Conservation (phyloP, 352 stramenopile genomes). For the Phytophthora palmivora region DNA sequence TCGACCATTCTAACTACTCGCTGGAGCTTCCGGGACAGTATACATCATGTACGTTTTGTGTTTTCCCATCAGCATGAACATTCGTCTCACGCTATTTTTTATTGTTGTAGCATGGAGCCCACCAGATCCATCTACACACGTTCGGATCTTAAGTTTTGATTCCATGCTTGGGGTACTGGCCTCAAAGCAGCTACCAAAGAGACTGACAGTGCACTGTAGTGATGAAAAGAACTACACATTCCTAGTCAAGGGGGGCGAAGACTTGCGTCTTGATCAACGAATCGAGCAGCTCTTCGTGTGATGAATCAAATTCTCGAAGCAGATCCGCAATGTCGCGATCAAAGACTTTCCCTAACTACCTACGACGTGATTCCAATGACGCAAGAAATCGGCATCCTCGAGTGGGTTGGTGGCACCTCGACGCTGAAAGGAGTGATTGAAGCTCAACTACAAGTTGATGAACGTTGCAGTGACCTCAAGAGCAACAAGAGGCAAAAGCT, state of each 20-base stretch:
- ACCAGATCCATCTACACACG: conserved; percentile 67
- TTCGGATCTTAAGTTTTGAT: conserved; percentile 78
- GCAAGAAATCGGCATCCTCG: conserved; percentile 82
- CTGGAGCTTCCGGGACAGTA: conserved; percentile 89
- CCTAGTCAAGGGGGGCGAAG: conserved; percentile 92
- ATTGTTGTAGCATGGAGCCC: conserved; percentile 69
- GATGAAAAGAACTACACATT: conserved; percentile 88
- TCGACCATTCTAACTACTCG: conserved; percentile 71
- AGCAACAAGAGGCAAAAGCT: conserved; percentile 79
- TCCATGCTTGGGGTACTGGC: conserved; percentile 78
- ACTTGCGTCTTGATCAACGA: conserved; percentile 91
- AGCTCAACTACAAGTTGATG: conserved; percentile 67
- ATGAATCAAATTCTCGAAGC: conserved; percentile 91
- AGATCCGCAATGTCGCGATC: conserved; percentile 68
- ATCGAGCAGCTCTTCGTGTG: conserved; percentile 93
- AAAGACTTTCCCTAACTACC: conserved; percentile 70
- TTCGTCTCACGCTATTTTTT: conserved; percentile 28
- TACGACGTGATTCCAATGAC: conserved; percentile 92
- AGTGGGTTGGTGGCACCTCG: conserved; percentile 81
- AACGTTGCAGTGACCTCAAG: conserved; percentile 57
- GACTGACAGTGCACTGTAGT: conserved; percentile 81
- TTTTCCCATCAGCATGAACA: not conserved
- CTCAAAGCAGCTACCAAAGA: conserved; percentile 89
- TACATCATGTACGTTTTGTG: conserved; percentile 53
- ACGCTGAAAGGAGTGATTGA: conserved; percentile 87